These are phyloP conservation scores for Nannochloris sp. DNA, from an alignment of 139 green algal species.

Conservation along the genomic window DNA sequence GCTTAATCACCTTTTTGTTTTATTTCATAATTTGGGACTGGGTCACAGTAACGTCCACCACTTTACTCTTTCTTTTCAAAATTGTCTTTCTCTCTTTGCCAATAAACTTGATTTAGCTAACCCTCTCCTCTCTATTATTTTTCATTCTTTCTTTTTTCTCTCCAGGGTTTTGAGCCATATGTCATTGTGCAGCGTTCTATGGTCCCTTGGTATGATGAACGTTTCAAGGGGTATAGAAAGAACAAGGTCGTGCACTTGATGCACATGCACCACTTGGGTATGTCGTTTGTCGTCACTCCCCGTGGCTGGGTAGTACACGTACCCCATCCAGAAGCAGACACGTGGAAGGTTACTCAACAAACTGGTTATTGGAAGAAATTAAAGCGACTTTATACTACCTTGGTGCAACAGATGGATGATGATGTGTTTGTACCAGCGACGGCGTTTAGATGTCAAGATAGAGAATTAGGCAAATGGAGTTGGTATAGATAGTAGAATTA, in stretches of 20 bases:
- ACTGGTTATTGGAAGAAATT: constrained; percentile 28
- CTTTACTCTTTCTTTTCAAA: not conserved
- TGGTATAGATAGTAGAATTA: not conserved
- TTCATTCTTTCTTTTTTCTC: not conserved
- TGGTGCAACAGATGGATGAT: constrained; percentile 11
- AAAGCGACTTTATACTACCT: constrained; percentile 17
- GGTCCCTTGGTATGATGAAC: constrained; percentile 39
- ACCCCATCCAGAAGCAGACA: constrained; percentile 13
- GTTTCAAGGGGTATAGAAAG: constrained; percentile 32
- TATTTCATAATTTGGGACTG: no score
- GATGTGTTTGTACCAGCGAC: constrained; percentile 20
- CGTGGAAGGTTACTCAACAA: constrained; percentile 15
- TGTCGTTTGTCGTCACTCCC: constrained; percentile 20
- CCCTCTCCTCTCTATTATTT: not conserved
- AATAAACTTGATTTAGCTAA: not conserved
- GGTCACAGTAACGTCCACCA: no score
- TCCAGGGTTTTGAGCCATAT: constrained; percentile 38
- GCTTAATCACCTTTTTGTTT: no score
- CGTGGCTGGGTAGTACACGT: constrained; percentile 24
- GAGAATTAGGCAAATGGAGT: not conserved
- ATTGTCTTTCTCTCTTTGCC: not conserved
- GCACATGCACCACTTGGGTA: constrained; percentile 22
- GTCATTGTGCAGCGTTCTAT: constrained; percentile 20
- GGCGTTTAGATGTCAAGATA: constrained; percentile 1
- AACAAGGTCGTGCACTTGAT: constrained; percentile 23